Evolutionary conservation across 2,329 filamentous ascomycete genomes (phyloP).

Genomic region (Zymoseptoria ardabiliae): DNA sequence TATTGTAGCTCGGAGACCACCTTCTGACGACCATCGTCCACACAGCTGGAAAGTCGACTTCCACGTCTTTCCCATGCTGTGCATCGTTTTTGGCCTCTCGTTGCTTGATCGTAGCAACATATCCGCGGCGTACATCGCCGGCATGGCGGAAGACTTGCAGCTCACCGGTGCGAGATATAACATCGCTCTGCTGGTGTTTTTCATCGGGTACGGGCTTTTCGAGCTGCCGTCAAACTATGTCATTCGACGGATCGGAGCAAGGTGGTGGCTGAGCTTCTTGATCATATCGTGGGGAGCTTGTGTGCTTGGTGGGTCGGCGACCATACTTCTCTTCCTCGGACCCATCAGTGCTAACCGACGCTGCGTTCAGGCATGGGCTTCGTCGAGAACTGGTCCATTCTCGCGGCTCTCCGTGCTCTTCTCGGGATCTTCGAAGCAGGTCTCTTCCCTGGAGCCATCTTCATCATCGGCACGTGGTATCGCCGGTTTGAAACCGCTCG

Average conservation of each 20-base stretch:
- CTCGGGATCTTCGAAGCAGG: constrained; percentile 57
- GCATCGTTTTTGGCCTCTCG: constrained; percentile 46
- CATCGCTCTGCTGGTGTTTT: constrained; percentile 29
- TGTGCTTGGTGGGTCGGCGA: constrained; percentile 43
- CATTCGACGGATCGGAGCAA: constrained; percentile 27
- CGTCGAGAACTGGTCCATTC: constrained; percentile 42
- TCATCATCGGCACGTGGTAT: constrained; percentile 25
- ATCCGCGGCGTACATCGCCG: constrained; percentile 64
- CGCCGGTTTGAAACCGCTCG: constrained; percentile 24
- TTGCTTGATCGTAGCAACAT: constrained; percentile 75
- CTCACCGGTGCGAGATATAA: constrained; percentile 25
- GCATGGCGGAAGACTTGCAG: constrained; percentile 35
- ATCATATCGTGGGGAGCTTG: constrained; percentile 49
- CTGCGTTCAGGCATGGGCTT: constrained; percentile 47
- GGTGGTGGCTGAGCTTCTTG: constrained; percentile 26
- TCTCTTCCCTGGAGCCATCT: constrained; percentile 32
- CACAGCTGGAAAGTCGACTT: constrained; percentile 27
- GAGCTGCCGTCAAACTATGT: constrained; percentile 29
- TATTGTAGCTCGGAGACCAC: background rate
- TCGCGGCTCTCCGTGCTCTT: constrained; percentile 50
- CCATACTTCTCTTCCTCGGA: too few relatives aligned
- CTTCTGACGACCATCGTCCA: background rate
- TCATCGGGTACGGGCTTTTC: constrained; percentile 28
- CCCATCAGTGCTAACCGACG: background rate
- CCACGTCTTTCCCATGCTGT: constrained; percentile 30